Percentiles rank a stretch among this genome's conserved stretches.
phyloP scores from a whole-genome alignment of 345 rosid species.

The Syzygium oleosum region DNA sequence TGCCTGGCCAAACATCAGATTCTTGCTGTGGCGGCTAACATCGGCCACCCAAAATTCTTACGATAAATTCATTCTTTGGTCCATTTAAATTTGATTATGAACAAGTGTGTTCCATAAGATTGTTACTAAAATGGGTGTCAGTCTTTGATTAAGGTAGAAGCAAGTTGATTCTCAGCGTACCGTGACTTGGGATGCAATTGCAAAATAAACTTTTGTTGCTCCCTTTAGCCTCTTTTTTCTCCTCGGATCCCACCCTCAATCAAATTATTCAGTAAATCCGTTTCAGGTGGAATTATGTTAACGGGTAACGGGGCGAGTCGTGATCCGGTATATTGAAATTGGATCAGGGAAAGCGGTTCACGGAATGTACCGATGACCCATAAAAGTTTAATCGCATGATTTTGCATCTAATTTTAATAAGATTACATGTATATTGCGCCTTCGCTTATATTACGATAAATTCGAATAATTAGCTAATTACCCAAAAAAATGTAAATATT shows the following conservation, averaged over 20 bases:
- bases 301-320: background rate
- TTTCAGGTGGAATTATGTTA: background rate
- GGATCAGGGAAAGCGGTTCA: background rate
- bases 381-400: background rate
- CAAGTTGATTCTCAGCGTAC: background rate
- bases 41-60: no score
- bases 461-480: background rate
- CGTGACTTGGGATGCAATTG: background rate
- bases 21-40: background rate
- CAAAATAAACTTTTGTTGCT: background rate
- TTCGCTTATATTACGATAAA: rapidly evolving
- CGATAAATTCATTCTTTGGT: background rate
- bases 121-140: background rate
- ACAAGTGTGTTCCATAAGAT: background rate
- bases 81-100: background rate
- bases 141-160: background rate
- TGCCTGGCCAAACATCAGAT: background rate
- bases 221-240: background rate
- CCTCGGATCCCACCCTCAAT: background rate
- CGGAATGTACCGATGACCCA: background rate
- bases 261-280: background rate
- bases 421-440: background rate
- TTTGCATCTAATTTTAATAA: background rate
- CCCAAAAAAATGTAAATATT: background rate
- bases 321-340: background rate